Base-by-base conservation (phyloP, 805 yeast genomes). In the Myxozyma melibiosi region DNA sequence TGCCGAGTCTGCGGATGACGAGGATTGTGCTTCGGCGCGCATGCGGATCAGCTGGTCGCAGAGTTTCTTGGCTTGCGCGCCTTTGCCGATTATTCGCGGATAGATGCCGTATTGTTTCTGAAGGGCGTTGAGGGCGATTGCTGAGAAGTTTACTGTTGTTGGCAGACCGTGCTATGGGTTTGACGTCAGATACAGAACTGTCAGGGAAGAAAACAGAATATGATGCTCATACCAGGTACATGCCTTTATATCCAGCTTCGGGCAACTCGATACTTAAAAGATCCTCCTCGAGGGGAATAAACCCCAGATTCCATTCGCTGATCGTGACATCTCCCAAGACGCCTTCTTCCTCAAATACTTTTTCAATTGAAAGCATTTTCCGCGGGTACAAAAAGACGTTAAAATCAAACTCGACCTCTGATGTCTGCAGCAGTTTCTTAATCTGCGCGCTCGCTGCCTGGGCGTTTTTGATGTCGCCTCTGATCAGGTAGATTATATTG, bases 41-140 rank as follows among this genome's bases (percentile, higher is more conserved):
- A 63, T 55, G 5, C 67, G 62, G 14, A 69, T 59, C n/a, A 72
- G 52, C 1, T 80, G 68, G 8, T 77, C 75, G 46, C 80, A 75
- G 37, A 87, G 74, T 22, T 78, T 71, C 25, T 73, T 69, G 0
- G 91, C 77, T 47, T 76, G 75, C 27, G 75, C 73, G 0, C 96
- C 96, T 64, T 85, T 81, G 13, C 83, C 78, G 43, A 77, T 82
- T 2, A 79, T 70, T 56, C 84, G 81, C 38, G 84, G 83, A 30
- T 84, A 71, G 56, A 70, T 74, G 34, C 75, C 78, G 51, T 71
- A 81, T 50, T 62, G 34, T 2, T 68, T 55, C 48, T 80, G 77
- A 11, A 85, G 57, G 24, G 75, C 71, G 14, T 84, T 69, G 35
- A 88, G 65, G 0, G 82, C 73, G 30, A 76, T 71, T 0, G 88